Evolutionary conservation across 345 rosid species (phyloP).

Genomic region (Murraya koenigii): DNA sequence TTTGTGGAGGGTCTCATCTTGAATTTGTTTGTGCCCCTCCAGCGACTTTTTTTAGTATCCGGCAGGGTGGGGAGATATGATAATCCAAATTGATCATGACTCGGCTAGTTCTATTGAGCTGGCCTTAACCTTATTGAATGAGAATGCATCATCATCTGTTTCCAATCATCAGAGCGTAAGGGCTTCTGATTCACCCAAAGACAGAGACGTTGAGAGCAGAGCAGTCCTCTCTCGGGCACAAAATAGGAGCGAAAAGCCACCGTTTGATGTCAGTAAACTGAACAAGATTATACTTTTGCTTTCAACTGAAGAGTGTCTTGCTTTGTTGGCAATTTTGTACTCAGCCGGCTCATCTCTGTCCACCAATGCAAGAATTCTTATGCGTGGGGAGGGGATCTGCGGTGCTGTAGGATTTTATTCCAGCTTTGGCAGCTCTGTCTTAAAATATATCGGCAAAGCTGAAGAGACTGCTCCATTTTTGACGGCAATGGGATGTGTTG

Average conservation of each 20-base stretch:
- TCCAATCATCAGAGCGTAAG: neutral
- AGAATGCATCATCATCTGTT: no score
- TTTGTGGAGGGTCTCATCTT: no score
- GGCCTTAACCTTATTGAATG: neutral
- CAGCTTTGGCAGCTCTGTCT: neutral
- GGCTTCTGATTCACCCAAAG: neutral
- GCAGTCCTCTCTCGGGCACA: no score
- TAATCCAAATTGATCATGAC: neutral
- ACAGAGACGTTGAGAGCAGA: no score
- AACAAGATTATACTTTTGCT: neutral
- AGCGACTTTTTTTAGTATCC: no score
- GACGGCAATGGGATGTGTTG: neutral
- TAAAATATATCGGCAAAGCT: neutral
- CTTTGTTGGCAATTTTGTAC: neutral
- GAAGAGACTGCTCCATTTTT: neutral
- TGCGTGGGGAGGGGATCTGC: neutral
- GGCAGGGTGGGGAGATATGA: no score
- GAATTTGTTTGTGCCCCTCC: no score
- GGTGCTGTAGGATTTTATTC: neutral
- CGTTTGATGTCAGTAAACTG: neutral
- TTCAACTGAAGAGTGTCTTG: neutral
- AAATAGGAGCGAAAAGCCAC: neutral
- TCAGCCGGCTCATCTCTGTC: neutral
- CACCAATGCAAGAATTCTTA: neutral
- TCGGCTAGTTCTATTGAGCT: neutral